Conservation (phyloP, 1,139 yeast species). For the Kluyveromyces sp. region DNA sequence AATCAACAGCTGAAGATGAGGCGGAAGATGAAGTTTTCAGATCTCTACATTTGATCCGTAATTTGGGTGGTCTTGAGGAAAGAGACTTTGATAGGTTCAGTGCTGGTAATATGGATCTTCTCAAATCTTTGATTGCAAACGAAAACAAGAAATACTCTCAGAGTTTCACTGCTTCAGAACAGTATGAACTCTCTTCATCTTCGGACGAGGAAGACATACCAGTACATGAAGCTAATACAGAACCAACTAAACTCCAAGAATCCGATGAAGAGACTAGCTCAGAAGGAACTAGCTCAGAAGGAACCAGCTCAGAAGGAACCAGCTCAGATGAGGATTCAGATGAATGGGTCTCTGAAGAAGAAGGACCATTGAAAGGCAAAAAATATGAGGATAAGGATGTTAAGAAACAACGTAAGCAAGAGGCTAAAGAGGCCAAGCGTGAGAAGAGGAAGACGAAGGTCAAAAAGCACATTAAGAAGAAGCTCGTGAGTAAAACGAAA, state of each 20-base stretch:
- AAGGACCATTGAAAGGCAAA: slow-evolving; percentile 54
- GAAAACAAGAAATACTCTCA: slow-evolving; percentile 26
- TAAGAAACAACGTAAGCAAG: slow-evolving; percentile 77
- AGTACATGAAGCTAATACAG: neutral
- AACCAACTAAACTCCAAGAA: too few relatives aligned
- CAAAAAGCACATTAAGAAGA: slow-evolving; percentile 88
- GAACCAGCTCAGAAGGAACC: slow-evolving; percentile 21
- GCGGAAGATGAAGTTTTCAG: slow-evolving; percentile 85
- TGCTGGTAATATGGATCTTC: slow-evolving; percentile 73
- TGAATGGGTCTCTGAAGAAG: slow-evolving; percentile 35
- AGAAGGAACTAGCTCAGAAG: slow-evolving; percentile 23
- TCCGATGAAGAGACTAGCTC: slow-evolving; percentile 18
- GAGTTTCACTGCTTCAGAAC: slow-evolving; percentile 26
- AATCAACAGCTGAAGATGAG: slow-evolving; percentile 45
- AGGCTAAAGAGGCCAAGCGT: slow-evolving; percentile 73
- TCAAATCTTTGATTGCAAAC: slow-evolving; percentile 52
- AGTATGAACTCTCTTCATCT: slow-evolving; percentile 17
- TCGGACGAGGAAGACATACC: slow-evolving; percentile 17
- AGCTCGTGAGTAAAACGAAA: slow-evolving; percentile 50
- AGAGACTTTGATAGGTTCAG: slow-evolving; percentile 79
- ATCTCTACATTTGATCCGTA: slow-evolving; percentile 75
- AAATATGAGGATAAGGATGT: slow-evolving; percentile 77
- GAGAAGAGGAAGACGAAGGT: slow-evolving; percentile 86
- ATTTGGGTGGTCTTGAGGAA: slow-evolving; percentile 68
- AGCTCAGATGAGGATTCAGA: slow-evolving; percentile 34